Evolutionary conservation across 2,329 filamentous ascomycete genomes (phyloP).

Genomic region (Arachnopeziza araneosa): DNA sequence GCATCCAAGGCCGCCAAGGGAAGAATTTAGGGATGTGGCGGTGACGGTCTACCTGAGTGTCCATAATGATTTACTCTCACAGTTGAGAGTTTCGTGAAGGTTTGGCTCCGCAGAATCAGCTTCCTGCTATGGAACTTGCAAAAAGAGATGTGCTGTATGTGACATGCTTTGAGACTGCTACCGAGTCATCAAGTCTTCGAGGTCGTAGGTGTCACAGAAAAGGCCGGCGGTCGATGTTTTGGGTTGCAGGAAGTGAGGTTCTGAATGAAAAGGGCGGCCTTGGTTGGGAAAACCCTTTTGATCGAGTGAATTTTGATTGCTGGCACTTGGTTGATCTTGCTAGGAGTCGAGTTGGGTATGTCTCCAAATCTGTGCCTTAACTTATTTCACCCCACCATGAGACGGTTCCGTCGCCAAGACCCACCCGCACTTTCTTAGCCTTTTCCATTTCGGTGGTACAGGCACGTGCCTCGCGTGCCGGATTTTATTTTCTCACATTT

Average conservation of each 20-base stretch:
- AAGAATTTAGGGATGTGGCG: conserved; percentile 4
- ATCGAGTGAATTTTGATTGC: not conserved
- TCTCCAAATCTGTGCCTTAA: not conserved
- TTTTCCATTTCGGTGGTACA: not conserved
- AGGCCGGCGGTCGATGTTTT: not conserved
- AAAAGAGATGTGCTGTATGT: conserved; percentile 19
- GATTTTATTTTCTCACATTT: too few species aligned
- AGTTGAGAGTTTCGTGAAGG: not conserved
- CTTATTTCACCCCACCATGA: not conserved
- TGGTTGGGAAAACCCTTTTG: not conserved
- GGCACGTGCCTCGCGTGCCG: not conserved
- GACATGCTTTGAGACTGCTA: conserved; percentile 20
- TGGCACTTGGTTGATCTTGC: not conserved
- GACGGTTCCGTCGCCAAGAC: not conserved
- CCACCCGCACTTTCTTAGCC: not conserved
- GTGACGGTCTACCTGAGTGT: conserved; percentile 27
- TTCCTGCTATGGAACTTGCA: conserved; percentile 20
- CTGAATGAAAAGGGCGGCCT: not conserved
- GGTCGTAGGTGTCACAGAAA: not conserved
- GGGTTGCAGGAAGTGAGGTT: not conserved
- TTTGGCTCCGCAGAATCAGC: not conserved
- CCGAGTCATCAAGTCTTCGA: not conserved
- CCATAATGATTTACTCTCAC: conserved; percentile 17
- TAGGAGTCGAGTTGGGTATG: not conserved
- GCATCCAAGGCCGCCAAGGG: not conserved